These are phyloP conservation scores for Nothophoma quercina DNA, from an alignment of 2,329 filamentous ascomycete genomes.

Conservation along the genomic window DNA sequence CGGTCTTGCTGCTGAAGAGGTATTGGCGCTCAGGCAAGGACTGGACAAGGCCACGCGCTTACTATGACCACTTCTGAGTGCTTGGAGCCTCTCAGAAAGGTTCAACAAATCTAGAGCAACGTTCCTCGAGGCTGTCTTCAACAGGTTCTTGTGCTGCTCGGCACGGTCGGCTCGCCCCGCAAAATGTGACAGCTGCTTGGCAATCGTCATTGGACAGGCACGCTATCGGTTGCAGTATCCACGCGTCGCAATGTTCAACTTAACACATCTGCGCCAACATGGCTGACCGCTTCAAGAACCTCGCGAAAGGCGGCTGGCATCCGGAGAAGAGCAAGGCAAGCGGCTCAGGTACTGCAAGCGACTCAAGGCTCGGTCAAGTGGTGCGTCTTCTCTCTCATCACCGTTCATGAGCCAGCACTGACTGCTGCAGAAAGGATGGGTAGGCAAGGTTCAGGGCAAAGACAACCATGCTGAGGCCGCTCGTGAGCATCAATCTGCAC, in stretches of 20 bases:
- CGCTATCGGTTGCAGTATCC: conserved; percentile 13
- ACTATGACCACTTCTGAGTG: background rate
- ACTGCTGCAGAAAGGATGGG: conserved; percentile 61
- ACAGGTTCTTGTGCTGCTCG: background rate
- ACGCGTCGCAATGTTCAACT: conserved; percentile 17
- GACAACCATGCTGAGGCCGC: conserved; percentile 48
- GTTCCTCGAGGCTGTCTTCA: background rate
- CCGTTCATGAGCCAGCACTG: conserved; percentile 3
- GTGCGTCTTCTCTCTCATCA: conserved; percentile 55
- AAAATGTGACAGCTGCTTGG: conserved; percentile 20
- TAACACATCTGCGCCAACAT: conserved; percentile 31
- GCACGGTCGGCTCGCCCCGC: conserved; percentile 1
- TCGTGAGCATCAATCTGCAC: conserved; percentile 63
- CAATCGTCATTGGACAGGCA: conserved; percentile 34
- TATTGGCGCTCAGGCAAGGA: background rate
- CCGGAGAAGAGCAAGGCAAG: conserved; percentile 46
- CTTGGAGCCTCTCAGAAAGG: background rate
- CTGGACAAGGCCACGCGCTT: background rate
- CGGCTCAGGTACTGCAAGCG: conserved; percentile 45
- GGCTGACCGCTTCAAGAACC: conserved; percentile 45
- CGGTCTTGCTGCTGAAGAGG: background rate
- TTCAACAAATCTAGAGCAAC: background rate
- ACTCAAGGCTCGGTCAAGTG: conserved; percentile 62
- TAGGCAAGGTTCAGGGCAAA: conserved; percentile 60
- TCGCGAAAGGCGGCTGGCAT: conserved; percentile 60